These are phyloP conservation scores for Neohortaea acidophila DNA, from an alignment of 495 filamentous ascomycete genomes.

Conservation along the genomic window DNA sequence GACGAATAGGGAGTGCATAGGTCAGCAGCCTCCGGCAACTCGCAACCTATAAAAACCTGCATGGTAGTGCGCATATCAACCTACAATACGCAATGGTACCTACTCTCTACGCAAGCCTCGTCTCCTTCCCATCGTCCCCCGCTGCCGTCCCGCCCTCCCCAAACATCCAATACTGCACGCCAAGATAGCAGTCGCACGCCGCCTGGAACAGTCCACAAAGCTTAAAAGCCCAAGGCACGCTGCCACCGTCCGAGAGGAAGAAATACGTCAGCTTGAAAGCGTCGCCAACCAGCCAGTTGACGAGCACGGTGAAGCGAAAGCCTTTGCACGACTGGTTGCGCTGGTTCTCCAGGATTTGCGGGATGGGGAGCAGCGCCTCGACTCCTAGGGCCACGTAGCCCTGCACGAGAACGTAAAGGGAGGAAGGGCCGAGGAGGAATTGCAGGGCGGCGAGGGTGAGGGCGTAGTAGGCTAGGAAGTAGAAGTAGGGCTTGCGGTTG, in stretches of 20 bases:
- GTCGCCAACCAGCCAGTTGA: constrained; percentile 81
- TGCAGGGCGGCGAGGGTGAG: constrained; percentile 51
- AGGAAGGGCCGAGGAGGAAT: constrained; percentile 49
- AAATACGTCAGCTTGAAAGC: constrained; percentile 94
- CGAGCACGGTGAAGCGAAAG: constrained; percentile 73
- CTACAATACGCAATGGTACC: no score
- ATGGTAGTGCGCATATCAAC: no score
- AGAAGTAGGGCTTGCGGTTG: constrained; percentile 77
- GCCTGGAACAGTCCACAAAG: constrained; percentile 86
- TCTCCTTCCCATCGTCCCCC: constrained; percentile 3
- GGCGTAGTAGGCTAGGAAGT: constrained; percentile 61
- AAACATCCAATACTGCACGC: constrained; percentile 74
- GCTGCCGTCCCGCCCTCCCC: constrained; percentile 35
- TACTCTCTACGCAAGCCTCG: constrained; percentile 10
- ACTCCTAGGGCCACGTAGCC: constrained; percentile 75
- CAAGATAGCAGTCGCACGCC: constrained; percentile 65
- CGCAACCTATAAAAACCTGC: no score
- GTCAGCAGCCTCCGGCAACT: no score
- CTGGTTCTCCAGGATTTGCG: constrained; percentile 74
- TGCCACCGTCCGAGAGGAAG: constrained; percentile 41
- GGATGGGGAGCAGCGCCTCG: constrained; percentile 78
- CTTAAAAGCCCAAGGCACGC: constrained; percentile 81
- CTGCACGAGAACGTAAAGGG: constrained; percentile 53
- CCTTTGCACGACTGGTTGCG: constrained; percentile 69
- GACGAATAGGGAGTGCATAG: no score